phyloP scores from a whole-genome alignment of 192 early-diverging fungal species.

The Chytriomyces sp. region DNA sequence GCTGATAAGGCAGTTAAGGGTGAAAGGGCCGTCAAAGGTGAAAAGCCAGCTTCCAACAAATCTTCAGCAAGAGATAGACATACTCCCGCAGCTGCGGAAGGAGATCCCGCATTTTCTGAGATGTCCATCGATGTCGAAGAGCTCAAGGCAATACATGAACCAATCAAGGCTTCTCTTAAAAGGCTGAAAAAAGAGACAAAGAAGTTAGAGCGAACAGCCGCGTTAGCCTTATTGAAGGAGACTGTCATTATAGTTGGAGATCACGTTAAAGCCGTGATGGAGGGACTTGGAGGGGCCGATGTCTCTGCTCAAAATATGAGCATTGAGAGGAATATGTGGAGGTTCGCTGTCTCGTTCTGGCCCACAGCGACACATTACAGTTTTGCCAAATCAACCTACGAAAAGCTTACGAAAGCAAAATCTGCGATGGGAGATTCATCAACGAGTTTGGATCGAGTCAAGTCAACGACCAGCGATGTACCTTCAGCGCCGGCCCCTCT shows the following conservation, averaged over 20 bases:
- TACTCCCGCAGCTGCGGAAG: not conserved
- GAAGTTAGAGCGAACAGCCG: constrained; percentile 27
- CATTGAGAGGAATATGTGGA: constrained; percentile 66
- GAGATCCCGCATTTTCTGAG: constrained; percentile 26
- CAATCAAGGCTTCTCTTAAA: constrained; percentile 63
- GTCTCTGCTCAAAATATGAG: constrained; percentile 32
- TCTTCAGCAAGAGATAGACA: not conserved
- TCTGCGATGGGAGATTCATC: not conserved
- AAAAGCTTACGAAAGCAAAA: constrained; percentile 20
- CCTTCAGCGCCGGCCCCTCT: not conserved
- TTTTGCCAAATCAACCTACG: constrained; percentile 60
- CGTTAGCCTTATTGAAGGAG: constrained; percentile 52
- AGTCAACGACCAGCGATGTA: not conserved
- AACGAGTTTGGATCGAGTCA: not conserved
- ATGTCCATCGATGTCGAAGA: constrained; percentile 40
- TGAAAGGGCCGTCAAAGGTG: not conserved
- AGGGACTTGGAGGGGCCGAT: constrained; percentile 18
- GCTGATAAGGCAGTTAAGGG: not conserved
- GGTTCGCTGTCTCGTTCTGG: constrained; percentile 69
- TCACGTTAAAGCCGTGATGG: constrained; percentile 46
- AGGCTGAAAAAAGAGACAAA: constrained; percentile 52
- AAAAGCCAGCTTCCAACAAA: not conserved
- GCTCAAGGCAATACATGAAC: constrained; percentile 69
- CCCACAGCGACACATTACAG: constrained; percentile 57
- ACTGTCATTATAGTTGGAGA: constrained; percentile 59